Evolutionary conservation across 345 rosid species (phyloP).

Genomic region (Dovyalis caffra): DNA sequence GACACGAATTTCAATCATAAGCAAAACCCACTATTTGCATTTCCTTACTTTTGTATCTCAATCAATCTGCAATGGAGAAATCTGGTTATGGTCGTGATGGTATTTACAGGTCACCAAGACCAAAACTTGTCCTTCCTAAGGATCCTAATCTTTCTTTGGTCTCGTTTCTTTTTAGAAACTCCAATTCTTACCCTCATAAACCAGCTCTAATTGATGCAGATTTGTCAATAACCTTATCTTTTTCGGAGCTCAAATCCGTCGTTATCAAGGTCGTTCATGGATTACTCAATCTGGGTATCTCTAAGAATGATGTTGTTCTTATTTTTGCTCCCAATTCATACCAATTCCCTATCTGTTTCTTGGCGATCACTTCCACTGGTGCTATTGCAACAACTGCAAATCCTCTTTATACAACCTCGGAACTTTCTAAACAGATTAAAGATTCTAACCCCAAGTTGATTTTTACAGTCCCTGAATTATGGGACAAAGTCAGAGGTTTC

Average conservation of each 20-base stretch:
- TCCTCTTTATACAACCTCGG: conserved; percentile 54
- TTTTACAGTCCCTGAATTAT: neutral
- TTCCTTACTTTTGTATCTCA: neutral
- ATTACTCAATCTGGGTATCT: conserved; percentile 54
- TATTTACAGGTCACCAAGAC: conserved; percentile 68
- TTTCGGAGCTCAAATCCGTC: conserved; percentile 53
- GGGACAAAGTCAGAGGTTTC: neutral
- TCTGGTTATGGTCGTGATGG: conserved; percentile 87
- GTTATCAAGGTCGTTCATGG: conserved; percentile 58
- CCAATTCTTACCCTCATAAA: conserved; percentile 46
- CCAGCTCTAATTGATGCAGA: conserved; percentile 67
- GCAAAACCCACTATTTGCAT: neutral
- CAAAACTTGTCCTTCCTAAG: conserved; percentile 48
- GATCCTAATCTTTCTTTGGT: conserved; percentile 63
- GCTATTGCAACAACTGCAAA: conserved; percentile 67
- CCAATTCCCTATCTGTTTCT: conserved; percentile 65
- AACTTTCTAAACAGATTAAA: conserved; percentile 56
- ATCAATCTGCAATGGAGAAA: conserved; percentile 51
- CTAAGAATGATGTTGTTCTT: conserved; percentile 55
- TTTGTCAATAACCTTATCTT: conserved; percentile 47
- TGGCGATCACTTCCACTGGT: conserved; percentile 56
- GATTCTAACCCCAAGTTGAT: conserved; percentile 39
- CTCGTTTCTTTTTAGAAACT: conserved; percentile 56
- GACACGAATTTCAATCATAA: neutral
- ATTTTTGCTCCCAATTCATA: conserved; percentile 72